Conservation (phyloP, 345 rosid genomes). For the Eucalyptus regnans region DNA sequence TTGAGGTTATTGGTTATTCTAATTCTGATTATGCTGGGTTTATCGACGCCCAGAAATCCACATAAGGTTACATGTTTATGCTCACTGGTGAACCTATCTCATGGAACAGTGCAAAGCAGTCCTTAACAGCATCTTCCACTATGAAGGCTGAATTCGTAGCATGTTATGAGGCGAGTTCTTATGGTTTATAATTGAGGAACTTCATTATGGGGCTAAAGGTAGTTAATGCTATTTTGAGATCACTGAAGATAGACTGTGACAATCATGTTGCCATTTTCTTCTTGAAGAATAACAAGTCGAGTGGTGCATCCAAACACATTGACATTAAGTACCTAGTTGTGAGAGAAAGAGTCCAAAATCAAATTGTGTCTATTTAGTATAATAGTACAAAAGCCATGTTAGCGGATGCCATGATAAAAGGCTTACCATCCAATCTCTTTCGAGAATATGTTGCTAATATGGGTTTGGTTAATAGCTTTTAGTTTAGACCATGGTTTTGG, state of each 20-base stretch:
- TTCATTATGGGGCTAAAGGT: neutral
- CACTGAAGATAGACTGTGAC: neutral
- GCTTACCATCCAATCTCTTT: neutral
- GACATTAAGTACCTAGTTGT: neutral
- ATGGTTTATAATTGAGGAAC: neutral
- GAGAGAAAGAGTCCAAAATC: neutral
- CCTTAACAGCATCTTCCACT: neutral
- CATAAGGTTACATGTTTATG: neutral
- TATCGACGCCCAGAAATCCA: neutral
- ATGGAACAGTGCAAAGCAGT: neutral
- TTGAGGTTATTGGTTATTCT: neutral
- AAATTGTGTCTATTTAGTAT: neutral
- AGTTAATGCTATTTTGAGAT: too few relatives aligned
- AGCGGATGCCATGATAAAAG: neutral
- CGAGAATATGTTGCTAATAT: neutral
- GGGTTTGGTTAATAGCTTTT: neutral
- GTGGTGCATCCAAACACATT: neutral
- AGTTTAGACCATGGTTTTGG: neutral
- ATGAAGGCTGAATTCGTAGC: neutral
- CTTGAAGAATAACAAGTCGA: neutral
- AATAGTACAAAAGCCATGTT: neutral
- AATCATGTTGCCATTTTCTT: neutral
- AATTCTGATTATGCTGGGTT: neutral
- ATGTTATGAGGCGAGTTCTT: neutral
- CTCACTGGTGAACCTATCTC: neutral